Evolutionary conservation across 2,329 filamentous ascomycete genomes (phyloP).

Genomic region (Phoma sp.): DNA sequence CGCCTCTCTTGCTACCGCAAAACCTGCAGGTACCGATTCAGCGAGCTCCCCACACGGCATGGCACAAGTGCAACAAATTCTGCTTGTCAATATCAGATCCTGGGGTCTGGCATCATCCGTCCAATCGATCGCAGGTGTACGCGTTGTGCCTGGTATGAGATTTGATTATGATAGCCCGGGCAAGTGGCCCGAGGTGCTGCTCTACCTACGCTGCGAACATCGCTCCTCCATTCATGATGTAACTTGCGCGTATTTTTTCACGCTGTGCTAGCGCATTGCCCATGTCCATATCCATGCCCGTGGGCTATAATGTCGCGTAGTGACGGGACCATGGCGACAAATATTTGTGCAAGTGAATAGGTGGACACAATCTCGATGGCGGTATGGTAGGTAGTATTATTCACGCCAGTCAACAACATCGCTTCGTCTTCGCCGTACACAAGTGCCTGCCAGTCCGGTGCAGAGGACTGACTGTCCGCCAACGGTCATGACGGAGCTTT

Average conservation of each 20-base stretch:
- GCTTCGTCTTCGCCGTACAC: neutral
- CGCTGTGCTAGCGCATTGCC: neutral
- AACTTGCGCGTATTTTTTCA: constrained; percentile 7
- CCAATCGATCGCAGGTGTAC: neutral
- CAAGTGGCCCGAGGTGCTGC: neutral
- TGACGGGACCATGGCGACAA: neutral
- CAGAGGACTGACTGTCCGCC: neutral
- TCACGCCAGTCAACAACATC: neutral
- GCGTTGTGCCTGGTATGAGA: neutral
- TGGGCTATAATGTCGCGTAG: neutral
- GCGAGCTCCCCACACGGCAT: neutral
- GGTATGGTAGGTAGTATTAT: neutral
- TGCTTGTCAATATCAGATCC: constrained; percentile 2
- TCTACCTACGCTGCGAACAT: neutral
- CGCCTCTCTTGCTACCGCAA: neutral
- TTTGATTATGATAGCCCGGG: neutral
- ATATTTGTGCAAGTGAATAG: neutral
- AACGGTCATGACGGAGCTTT: constrained; percentile 8
- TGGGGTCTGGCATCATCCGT: neutral
- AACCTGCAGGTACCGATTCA: constrained; percentile 13
- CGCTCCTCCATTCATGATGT: constrained; percentile 6
- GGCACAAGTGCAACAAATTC: neutral
- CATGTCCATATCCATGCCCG: too few relatives aligned
- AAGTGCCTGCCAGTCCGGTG: neutral
- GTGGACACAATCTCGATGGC: neutral